phyloP scores from a whole-genome alignment of 495 filamentous ascomycete genomes.

The Bathelium albidoporum region DNA sequence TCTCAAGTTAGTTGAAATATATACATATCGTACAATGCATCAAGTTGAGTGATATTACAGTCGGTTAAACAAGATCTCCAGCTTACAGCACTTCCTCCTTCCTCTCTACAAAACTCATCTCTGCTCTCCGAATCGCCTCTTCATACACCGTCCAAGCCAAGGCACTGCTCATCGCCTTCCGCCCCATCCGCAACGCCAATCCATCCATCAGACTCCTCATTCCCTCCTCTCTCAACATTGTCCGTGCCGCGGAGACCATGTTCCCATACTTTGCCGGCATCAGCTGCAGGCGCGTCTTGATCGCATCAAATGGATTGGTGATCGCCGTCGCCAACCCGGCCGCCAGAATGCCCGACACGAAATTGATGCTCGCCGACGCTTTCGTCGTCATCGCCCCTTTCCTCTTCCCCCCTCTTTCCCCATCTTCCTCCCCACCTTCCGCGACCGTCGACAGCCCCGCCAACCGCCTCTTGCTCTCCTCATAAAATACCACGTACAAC shows the following conservation, averaged over 20 bases:
- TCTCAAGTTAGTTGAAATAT: neutral
- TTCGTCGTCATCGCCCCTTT: constrained; percentile 16
- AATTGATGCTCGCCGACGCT: constrained; percentile 68
- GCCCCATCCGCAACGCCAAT: constrained; percentile 71
- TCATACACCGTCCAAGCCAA: constrained; percentile 96
- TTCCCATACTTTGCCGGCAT: constrained; percentile 76
- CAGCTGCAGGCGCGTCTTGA: constrained; percentile 92
- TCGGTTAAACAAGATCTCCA: neutral
- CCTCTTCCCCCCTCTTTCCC: neutral
- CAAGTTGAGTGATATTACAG: neutral
- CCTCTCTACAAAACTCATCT: constrained; percentile 44
- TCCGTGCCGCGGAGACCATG: constrained; percentile 60
- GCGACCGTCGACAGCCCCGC: constrained; percentile 21
- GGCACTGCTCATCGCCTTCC: constrained; percentile 86
- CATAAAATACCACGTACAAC: constrained; percentile 89
- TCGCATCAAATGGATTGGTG: constrained; percentile 92
- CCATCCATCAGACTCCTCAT: constrained; percentile 75
- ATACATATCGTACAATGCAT: neutral
- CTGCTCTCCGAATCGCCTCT: constrained; percentile 70
- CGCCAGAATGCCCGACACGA: constrained; percentile 65
- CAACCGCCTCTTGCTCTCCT: constrained; percentile 67
- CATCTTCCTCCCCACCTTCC: neutral
- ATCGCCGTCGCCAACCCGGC: constrained; percentile 73
- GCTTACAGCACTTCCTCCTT: constrained; percentile 11
- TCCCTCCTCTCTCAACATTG: constrained; percentile 78